Conservation (phyloP, 352 stramenopile species). For the Aphanomyces astaci region DNA sequence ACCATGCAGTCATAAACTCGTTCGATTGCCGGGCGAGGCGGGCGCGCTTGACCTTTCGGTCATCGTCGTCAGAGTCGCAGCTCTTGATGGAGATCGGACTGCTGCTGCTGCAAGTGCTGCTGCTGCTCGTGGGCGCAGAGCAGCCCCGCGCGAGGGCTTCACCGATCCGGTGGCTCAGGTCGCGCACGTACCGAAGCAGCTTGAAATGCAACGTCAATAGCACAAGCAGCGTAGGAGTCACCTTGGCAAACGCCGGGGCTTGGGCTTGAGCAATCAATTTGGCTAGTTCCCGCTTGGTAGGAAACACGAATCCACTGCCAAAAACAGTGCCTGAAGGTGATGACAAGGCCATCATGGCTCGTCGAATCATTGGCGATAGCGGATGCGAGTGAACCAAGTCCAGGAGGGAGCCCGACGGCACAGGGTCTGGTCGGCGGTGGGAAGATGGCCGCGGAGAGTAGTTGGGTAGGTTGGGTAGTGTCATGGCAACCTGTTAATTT, state of each 20-base stretch:
- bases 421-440: neutral
- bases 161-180: neutral
- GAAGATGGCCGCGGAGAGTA: neutral
- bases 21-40: conserved; percentile 64
- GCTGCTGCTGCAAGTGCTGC: neutral
- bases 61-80: neutral
- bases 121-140: neutral
- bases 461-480: neutral
- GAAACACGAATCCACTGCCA: neutral
- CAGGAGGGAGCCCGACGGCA: neutral
- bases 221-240: conserved; percentile 12
- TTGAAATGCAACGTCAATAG: neutral
- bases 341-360: neutral
- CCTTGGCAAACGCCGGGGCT: neutral
- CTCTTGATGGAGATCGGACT: neutral
- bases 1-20: conserved; percentile 81
- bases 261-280: conserved; percentile 15
- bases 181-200: conserved; percentile 1
- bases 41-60: conserved; percentile 4
- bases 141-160: neutral
- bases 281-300: conserved; percentile 9
- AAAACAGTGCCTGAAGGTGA: neutral
- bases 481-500: too few relatives aligned
- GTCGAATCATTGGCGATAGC: neutral
- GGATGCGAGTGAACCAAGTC: conserved; percentile 2